Conservation (phyloP, 257 asterid genomes). For the Salvia rosmarinus region DNA sequence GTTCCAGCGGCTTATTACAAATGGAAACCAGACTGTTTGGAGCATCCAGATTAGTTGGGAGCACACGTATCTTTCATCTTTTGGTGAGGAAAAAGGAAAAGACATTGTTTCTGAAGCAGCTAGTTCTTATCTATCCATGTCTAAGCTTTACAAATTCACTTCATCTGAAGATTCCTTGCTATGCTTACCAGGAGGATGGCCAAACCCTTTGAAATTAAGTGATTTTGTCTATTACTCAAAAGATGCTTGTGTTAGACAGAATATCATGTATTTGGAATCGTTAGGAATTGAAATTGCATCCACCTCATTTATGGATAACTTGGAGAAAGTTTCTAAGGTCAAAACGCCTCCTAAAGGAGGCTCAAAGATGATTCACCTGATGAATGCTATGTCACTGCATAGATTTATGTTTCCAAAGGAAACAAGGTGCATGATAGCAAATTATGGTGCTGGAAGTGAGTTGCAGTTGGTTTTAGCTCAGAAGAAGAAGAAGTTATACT, state of each 20-base stretch:
- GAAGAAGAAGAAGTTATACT: constrained; percentile 60
- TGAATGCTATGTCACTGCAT: constrained; percentile 54
- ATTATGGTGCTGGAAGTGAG: constrained; percentile 36
- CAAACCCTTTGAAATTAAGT: constrained; percentile 68
- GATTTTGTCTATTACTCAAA: constrained; percentile 64
- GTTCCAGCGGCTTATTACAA: constrained; percentile 68
- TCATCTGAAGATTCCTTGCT: constrained; percentile 52
- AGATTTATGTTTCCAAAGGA: constrained; percentile 51
- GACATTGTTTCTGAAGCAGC: constrained; percentile 55
- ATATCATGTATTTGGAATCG: constrained; percentile 70
- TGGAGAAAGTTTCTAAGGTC: constrained; percentile 34
- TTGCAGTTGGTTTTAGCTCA: constrained; percentile 47
- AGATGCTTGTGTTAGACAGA: constrained; percentile 73
- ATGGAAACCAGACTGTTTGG: constrained; percentile 79
- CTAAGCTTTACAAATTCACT: constrained; percentile 46
- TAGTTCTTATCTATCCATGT: constrained; percentile 46
- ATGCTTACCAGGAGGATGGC: constrained; percentile 92
- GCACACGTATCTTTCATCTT: constrained; percentile 84
- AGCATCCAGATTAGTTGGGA: constrained; percentile 89
- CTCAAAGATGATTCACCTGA: constrained; percentile 45
- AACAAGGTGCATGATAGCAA: constrained; percentile 34
- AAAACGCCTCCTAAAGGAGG: constrained; percentile 39
- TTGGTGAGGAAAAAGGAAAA: constrained; percentile 76
- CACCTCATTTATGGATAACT: constrained; percentile 22
- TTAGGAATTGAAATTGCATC: constrained; percentile 68